Conservation (phyloP, 345 rosid genomes). For the Cardamine chenopodiifolia region DNA sequence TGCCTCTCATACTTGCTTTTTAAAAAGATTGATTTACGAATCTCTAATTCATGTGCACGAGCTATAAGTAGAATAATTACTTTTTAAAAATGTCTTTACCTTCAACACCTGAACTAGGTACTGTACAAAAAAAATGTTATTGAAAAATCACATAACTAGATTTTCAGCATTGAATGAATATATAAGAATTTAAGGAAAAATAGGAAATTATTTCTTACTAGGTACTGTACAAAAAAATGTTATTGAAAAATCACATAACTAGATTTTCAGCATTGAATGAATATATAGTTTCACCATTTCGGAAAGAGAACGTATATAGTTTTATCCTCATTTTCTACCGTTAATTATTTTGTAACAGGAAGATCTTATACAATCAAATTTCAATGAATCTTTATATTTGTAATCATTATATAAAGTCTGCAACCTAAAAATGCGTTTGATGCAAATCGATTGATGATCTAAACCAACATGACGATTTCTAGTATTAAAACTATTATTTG, state of each 20-base stretch:
- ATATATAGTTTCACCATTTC: not conserved
- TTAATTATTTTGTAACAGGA: not conserved
- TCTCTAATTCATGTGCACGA: slow-evolving; percentile 44
- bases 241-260: not conserved
- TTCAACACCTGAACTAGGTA: slow-evolving; percentile 3
- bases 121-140: not conserved
- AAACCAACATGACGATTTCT: not conserved
- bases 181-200: not conserved
- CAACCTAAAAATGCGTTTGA: not conserved
- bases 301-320: not conserved
- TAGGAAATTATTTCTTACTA: no score
- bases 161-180: not conserved
- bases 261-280: not conserved
- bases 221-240: not conserved
- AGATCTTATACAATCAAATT: not conserved
- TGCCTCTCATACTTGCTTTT: slow-evolving; percentile 35
- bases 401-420: not conserved
- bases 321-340: not conserved
- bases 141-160: not conserved
- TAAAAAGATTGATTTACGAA: slow-evolving; percentile 31
- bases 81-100: slow-evolving; percentile 1
- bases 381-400: not conserved
- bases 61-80: slow-evolving; percentile 38
- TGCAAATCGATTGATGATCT: not conserved
- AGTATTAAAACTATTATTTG: not conserved